Evolutionary conservation across 345 rosid genomes (phyloP).

Genomic region (Arabidopsis suecica): DNA sequence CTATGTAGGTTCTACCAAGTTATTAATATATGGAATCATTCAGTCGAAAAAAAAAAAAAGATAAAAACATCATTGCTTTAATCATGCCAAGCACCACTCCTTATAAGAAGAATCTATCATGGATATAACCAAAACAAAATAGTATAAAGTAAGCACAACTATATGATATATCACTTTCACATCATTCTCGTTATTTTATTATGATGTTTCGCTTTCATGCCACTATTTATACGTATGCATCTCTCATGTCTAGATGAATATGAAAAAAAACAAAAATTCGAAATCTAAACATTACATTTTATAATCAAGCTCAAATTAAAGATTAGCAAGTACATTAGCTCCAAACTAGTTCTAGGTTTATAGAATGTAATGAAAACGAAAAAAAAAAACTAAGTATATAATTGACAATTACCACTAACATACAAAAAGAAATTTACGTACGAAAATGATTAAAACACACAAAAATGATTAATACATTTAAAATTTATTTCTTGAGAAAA

Average conservation of each 20-base stretch:
- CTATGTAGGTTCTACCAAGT: too few species aligned
- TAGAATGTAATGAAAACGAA: background rate
- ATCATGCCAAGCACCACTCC: slow-evolving; percentile 47
- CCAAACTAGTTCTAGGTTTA: background rate
- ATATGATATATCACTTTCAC: slow-evolving; percentile 45
- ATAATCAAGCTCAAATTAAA: background rate
- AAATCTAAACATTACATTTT: background rate
- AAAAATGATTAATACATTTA: background rate
- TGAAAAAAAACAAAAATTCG: background rate
- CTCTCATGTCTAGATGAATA: background rate
- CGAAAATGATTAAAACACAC: slow-evolving; percentile 38
- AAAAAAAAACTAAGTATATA: slow-evolving; percentile 13
- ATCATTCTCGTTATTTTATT: slow-evolving; percentile 35
- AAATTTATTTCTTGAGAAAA: background rate
- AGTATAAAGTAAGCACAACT: slow-evolving; percentile 27
- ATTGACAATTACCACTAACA: slow-evolving; percentile 39
- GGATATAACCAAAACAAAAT: background rate
- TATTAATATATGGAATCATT: too few species aligned
- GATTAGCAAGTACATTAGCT: slow-evolving; percentile 12
- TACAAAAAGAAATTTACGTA: slow-evolving; percentile 36
- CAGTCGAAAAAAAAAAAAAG: background rate
- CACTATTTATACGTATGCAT: slow-evolving; percentile 22
- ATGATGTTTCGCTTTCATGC: slow-evolving; percentile 35
- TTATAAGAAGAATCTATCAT: slow-evolving; percentile 15
- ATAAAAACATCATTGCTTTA: slow-evolving; percentile 36